These are phyloP conservation scores for Leccinellum albellum DNA, from an alignment of 768 basidiomycete species.

Conservation along the genomic window DNA sequence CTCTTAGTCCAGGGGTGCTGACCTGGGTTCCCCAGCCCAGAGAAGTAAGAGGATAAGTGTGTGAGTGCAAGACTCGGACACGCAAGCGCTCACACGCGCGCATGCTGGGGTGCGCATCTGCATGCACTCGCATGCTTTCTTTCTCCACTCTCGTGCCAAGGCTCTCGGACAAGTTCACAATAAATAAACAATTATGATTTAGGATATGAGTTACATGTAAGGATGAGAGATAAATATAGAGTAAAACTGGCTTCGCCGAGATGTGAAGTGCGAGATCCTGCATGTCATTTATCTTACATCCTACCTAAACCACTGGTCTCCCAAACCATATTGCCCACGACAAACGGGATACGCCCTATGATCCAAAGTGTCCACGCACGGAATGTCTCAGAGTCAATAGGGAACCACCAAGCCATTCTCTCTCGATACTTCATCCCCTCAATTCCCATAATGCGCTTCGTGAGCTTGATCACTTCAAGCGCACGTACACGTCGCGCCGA, in stretches of 20 bases:
- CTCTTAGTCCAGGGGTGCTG: too few relatives aligned
- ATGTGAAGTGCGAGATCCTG: not conserved
- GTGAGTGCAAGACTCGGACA: too few relatives aligned
- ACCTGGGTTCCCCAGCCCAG: too few relatives aligned
- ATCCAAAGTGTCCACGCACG: slow-evolving; percentile 26
- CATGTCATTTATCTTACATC: slow-evolving; percentile 1
- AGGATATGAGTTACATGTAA: too few relatives aligned
- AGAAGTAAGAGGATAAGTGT: too few relatives aligned
- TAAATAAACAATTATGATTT: too few relatives aligned
- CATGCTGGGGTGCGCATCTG: too few relatives aligned
- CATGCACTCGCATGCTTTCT: too few relatives aligned
- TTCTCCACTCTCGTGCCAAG: too few relatives aligned
- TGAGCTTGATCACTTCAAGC: slow-evolving; percentile 38
- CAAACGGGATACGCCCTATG: slow-evolving; percentile 15
- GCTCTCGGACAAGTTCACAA: too few relatives aligned
- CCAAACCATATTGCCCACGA: slow-evolving; percentile 17
- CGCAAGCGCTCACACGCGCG: too few relatives aligned
- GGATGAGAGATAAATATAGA: not conserved
- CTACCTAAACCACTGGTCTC: slow-evolving; percentile 20
- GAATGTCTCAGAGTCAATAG: slow-evolving; percentile 24
- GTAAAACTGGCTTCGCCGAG: too few relatives aligned
- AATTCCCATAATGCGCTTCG: slow-evolving; percentile 33
- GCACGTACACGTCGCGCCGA: slow-evolving; percentile 37
- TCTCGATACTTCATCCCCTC: slow-evolving; percentile 20
- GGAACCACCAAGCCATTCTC: slow-evolving; percentile 22